These are phyloP conservation scores for Alisma plantagoaquatica DNA, from an alignment of 106 monocot species.

Conservation along the genomic window DNA sequence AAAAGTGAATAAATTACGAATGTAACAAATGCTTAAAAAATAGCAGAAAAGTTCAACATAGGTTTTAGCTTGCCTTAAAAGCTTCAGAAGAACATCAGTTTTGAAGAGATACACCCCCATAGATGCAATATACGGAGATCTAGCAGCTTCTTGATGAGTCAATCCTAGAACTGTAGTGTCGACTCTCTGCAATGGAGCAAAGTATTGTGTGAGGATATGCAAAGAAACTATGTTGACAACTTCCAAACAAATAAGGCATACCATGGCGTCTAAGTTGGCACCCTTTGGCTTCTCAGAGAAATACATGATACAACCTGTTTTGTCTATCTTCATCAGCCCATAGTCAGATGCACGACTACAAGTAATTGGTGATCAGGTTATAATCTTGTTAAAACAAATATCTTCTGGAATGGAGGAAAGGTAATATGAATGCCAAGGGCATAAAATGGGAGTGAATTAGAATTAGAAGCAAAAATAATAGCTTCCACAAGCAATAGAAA, in stretches of 20 bases:
- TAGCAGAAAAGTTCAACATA: background rate
- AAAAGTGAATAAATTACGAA: background rate
- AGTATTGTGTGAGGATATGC: no score
- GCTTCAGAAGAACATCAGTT: slow-evolving; percentile 63
- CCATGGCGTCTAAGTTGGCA: slow-evolving; percentile 65
- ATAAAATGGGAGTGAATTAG: no score
- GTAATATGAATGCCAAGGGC: no score
- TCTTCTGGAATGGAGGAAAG: no score
- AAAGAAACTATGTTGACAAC: no score
- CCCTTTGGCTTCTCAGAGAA: slow-evolving; percentile 92
- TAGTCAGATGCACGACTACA: slow-evolving; percentile 81
- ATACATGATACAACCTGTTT: slow-evolving; percentile 48
- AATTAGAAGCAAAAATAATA: no score
- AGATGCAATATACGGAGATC: slow-evolving; percentile 75
- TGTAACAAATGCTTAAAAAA: background rate
- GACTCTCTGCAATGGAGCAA: slow-evolving; percentile 40
- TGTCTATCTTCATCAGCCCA: slow-evolving; percentile 84
- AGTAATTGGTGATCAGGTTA: no score
- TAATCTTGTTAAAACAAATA: no score
- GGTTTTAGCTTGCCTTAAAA: slow-evolving; percentile 42
- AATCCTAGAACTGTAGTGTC: slow-evolving; percentile 43
- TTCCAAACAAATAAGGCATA: slow-evolving; percentile 13
- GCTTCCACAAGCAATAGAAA: no score
- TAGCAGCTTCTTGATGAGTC: slow-evolving; percentile 38
- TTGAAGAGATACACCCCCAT: slow-evolving; percentile 92